Conservation (phyloP, 495 filamentous ascomycete genomes). For the Umbilicaria muhlenbergii region DNA sequence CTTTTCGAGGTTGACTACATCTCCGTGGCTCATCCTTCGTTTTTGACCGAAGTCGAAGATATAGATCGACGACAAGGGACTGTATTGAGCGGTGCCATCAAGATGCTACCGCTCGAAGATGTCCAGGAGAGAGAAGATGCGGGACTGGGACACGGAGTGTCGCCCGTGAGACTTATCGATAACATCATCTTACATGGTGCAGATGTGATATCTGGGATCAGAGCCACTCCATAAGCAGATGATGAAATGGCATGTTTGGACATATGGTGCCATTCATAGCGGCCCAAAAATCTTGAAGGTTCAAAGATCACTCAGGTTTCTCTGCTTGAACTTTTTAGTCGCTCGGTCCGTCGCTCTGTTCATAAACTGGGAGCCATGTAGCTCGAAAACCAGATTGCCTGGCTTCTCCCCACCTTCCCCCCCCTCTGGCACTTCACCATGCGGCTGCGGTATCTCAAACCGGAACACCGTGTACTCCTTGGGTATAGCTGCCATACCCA, state of each 20-base stretch:
- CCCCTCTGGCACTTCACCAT: conserved; percentile 10
- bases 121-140: conserved; percentile 49
- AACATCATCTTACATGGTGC: conserved; percentile 59
- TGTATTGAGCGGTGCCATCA: conserved; percentile 77
- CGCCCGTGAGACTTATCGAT: conserved; percentile 79
- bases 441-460: conserved; percentile 46
- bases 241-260: neutral
- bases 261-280: neutral
- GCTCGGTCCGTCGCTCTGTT: conserved; percentile 69
- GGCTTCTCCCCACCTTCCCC: conserved; percentile 8
- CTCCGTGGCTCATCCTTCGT: conserved; percentile 67
- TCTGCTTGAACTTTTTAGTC: conserved; percentile 78
- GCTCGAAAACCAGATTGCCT: conserved; percentile 56
- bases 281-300: neutral
- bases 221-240: neutral
- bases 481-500: conserved; percentile 40
- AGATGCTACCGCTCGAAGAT: conserved; percentile 69
- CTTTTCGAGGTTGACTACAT: conserved; percentile 79
- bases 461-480: conserved; percentile 84
- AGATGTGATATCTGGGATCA: conserved; percentile 6
- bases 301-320: conserved; percentile 54
- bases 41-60: conserved; percentile 60
- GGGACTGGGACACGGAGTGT: conserved; percentile 50
- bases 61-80: conserved; percentile 52
- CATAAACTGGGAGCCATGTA: conserved; percentile 78